Base-by-base conservation (phyloP, 1,284 basidiomycete genomes). In the Exobasidium rhododendri region DNA sequence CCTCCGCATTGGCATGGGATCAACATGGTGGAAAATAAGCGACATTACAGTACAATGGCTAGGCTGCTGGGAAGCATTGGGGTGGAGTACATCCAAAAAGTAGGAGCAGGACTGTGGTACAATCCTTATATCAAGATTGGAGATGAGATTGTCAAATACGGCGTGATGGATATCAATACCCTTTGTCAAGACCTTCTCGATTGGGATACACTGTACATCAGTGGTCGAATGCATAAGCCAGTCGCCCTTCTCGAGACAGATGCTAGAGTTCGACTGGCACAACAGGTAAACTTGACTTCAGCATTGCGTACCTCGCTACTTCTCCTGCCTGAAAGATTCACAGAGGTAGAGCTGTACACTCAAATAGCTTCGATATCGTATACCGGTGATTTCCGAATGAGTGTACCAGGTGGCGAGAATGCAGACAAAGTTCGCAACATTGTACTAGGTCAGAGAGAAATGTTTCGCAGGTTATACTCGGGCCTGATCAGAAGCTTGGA, bases 191-290 rank as follows among this genome's bases (percentile, higher is more conserved):
- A 99, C 79, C 83, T 98, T 45, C 84, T 94, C 46, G 90, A 92
- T 74, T 99, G 96, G 94, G 86, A 88, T 49, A 88, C 91, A 20
- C 85, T 98, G 6, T 99, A 99, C 81, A 86, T 97, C 50, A 89
- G 92, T 0, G 96, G 94, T 0, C 85, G 94, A 24, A 92, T 98
- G 87, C 94, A 98, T 82, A 99, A 99, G 81, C 94, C 96, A 0
- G 71, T 76, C 1, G 70, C 72, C 3, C n/a, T 61, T 10, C 50
- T 67, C 28, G 35, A 45, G 17, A 69, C 87, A 86, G 89, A 94
- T 77, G 87, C 91, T 0, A 86, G 90, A 40, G 90, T 97, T n/a
- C 86, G 89, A 50, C 83, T 92, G 44, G 92, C 94, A 1, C 90
- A 94, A 76, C 90, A 94, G 77, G 90, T 92, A 75, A 98, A 99